phyloP scores from a whole-genome alignment of 768 basidiomycete genomes.

The Tubosaeta sp. region DNA sequence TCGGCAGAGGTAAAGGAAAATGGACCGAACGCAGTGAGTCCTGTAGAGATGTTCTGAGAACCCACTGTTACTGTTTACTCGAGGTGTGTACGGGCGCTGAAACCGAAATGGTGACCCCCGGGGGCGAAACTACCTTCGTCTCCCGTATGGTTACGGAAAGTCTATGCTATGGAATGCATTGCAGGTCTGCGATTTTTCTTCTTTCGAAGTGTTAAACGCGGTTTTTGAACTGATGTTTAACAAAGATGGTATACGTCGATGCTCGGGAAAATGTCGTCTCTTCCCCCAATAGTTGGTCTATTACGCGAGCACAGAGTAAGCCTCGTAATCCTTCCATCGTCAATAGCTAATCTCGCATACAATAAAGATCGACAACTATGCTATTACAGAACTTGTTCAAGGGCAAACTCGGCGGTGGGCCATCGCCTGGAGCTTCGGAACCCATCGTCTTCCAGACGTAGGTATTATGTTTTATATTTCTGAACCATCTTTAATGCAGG shows the following conservation, averaged over 20 bases:
- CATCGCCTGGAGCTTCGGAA: conserved; percentile 77
- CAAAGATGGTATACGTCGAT: conserved; percentile 87
- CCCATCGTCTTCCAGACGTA: conserved; percentile 72
- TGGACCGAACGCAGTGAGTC: conserved; percentile 65
- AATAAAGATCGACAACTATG: conserved; percentile 79
- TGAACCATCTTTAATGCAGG: conserved; percentile 29
- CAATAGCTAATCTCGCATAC: not conserved
- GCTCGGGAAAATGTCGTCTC: conserved; percentile 81
- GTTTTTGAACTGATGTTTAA: not conserved
- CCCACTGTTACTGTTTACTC: not conserved
- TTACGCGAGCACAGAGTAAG: conserved; percentile 46
- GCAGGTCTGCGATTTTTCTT: conserved; percentile 42
- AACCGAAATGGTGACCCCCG: conserved; percentile 84
- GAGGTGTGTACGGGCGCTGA: conserved; percentile 85
- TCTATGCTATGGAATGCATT: conserved; percentile 40
- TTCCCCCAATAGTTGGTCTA: conserved; percentile 53
- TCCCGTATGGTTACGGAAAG: conserved; percentile 75
- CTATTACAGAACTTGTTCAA: conserved; percentile 77
- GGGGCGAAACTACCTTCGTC: conserved; percentile 84
- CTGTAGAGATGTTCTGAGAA: not conserved
- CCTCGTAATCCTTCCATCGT: not conserved
- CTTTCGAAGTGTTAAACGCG: not conserved
- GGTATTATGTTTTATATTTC: conserved; percentile 25
- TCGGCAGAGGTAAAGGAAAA: conserved; percentile 62
- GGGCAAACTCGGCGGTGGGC: conserved; percentile 93